These are phyloP conservation scores for Salvia hispanica DNA, from an alignment of 257 asterid genomes.

Conservation along the genomic window DNA sequence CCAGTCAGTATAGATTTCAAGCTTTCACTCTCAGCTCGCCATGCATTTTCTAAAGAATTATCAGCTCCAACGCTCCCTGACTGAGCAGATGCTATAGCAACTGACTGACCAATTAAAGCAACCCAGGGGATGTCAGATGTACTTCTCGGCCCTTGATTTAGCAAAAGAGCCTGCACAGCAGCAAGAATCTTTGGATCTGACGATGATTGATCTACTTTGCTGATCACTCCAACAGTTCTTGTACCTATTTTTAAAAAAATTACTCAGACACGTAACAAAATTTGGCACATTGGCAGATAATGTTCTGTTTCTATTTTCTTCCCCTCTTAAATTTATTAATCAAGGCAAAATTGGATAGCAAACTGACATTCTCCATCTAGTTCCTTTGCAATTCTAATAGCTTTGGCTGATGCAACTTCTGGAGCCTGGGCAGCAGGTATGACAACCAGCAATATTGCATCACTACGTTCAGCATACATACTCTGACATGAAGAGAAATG, in stretches of 20 bases:
- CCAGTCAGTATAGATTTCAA: conserved; percentile 79
- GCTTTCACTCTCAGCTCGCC: conserved; percentile 94
- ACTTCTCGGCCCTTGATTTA: conserved; percentile 92
- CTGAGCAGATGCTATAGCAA: conserved; percentile 86
- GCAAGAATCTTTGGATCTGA: conserved; percentile 87
- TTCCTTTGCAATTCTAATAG: conserved; percentile 91
- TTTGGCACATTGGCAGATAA: neutral
- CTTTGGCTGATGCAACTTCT: conserved; percentile 90
- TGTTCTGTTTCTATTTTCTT: neutral
- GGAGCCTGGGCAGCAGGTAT: conserved; percentile 95
- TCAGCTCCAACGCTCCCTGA: conserved; percentile 78
- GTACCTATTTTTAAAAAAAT: conserved; percentile 58
- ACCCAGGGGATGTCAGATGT: conserved; percentile 96
- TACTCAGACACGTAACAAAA: conserved; percentile 6
- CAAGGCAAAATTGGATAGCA: conserved; percentile 26
- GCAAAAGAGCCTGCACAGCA: conserved; percentile 92
- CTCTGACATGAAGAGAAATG: conserved; percentile 44
- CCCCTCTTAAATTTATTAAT: conserved; percentile 14
- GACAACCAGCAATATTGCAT: conserved; percentile 87
- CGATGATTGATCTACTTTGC: conserved; percentile 89
- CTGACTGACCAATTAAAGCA: conserved; percentile 96
- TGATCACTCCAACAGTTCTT: conserved; percentile 90
- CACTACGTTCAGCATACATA: conserved; percentile 84
- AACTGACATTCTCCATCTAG: conserved; percentile 90
- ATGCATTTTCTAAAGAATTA: conserved; percentile 89